Percentiles rank a stretch among this genome's conserved stretches.
Conservation (phyloP, 495 filamentous ascomycete species). For the Tuber brumale region DNA sequence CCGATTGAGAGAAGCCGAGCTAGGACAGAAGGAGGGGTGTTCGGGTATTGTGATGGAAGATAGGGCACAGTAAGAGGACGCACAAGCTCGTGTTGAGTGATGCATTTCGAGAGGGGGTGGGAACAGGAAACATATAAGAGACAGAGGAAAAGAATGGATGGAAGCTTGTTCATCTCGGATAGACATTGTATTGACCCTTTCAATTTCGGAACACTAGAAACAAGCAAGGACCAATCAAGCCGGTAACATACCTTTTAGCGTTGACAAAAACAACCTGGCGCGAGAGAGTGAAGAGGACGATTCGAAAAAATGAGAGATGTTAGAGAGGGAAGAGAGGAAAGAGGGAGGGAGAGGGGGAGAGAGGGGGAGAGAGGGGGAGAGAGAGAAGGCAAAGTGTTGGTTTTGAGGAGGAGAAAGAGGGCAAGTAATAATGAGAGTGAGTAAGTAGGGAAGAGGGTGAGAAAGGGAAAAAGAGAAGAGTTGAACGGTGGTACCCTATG, state of each 20-base stretch:
- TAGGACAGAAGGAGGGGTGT: slow-evolving; percentile 39
- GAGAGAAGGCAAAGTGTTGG: background rate
- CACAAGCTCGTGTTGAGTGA: slow-evolving; percentile 26
- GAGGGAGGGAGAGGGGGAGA: background rate
- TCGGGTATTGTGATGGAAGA: slow-evolving; percentile 18
- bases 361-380: background rate
- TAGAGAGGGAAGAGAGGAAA: background rate
- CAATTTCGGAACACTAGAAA: slow-evolving; percentile 7
- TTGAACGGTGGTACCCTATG: background rate
- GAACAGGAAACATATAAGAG: background rate
- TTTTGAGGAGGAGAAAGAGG: slow-evolving; percentile 4
- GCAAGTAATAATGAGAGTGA: slow-evolving; percentile 5
- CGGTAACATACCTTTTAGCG: slow-evolving; percentile 25
- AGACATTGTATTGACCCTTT: slow-evolving; percentile 4
- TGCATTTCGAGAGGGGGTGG: slow-evolving; percentile 16
- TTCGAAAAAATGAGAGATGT: slow-evolving; percentile 1
- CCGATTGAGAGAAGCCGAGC: slow-evolving; percentile 44
- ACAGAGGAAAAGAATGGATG: slow-evolving; percentile 1
- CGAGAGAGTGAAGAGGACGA: slow-evolving; percentile 28
- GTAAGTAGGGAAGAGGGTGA: background rate
- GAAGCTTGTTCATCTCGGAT: slow-evolving; percentile 13
- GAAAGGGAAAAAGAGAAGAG: background rate
- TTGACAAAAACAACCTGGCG: slow-evolving; percentile 9
- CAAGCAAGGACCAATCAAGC: slow-evolving; percentile 8
- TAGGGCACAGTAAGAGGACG: slow-evolving; percentile 6